These are phyloP conservation scores for Clavariopsis aquatica DNA, from an alignment of 495 filamentous ascomycete species.

Conservation along the genomic window DNA sequence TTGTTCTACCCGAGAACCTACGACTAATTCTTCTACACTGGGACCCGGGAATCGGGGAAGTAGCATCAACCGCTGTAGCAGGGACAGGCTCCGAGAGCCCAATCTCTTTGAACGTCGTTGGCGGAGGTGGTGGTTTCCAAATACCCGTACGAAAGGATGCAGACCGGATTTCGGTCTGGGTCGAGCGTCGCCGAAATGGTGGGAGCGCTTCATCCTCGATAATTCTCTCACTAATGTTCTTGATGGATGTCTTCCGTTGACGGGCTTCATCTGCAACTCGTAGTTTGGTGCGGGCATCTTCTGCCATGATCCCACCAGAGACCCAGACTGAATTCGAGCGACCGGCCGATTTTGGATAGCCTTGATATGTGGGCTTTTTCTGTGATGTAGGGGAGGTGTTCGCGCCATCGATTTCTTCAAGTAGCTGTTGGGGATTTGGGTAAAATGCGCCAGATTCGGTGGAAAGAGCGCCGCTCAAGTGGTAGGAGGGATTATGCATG, in stretches of 20 bases:
- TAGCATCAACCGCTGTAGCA: neutral
- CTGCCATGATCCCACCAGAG: neutral
- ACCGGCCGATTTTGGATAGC: neutral
- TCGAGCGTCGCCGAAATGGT: slow-evolving; percentile 2
- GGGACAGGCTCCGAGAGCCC: neutral
- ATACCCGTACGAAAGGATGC: neutral
- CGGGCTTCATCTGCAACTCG: slow-evolving; percentile 25
- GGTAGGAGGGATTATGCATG: slow-evolving; percentile 16
- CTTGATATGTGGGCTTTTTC: neutral
- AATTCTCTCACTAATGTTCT: neutral
- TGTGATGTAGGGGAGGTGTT: neutral
- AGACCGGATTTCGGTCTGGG: neutral
- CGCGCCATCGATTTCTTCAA: slow-evolving; percentile 19
- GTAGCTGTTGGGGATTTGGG: slow-evolving; percentile 12
- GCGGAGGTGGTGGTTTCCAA: neutral
- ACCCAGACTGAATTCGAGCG: slow-evolving; percentile 16
- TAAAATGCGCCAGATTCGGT: neutral
- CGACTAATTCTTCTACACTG: neutral
- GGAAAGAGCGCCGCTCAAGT: neutral
- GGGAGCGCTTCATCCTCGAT: neutral
- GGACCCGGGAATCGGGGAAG: neutral
- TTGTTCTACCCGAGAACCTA: neutral
- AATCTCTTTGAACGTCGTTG: neutral
- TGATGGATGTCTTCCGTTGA: neutral
- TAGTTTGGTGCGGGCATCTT: slow-evolving; percentile 22